Percentiles rank a stretch among this genome's conserved stretches.
Evolutionary conservation across 306 rosid species (phyloP).

Genomic region (Castanea sativa): DNA sequence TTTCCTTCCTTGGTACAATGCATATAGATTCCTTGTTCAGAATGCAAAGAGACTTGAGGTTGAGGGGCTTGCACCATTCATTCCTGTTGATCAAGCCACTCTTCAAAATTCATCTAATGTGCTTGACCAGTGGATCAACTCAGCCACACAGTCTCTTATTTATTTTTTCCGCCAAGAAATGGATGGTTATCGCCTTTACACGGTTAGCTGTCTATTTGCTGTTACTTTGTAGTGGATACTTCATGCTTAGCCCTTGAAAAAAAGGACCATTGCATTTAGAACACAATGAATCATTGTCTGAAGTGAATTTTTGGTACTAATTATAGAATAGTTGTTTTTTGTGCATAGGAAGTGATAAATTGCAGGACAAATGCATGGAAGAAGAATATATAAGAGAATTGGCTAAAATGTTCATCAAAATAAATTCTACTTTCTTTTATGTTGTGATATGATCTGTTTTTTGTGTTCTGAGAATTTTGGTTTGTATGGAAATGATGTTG

Average conservation of each 20-base stretch:
- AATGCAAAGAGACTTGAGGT: slow-evolving; percentile 88
- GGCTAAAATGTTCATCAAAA: not conserved
- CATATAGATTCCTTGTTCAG: slow-evolving; percentile 94
- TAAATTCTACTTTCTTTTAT: not conserved
- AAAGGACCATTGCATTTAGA: not conserved
- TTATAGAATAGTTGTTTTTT: not conserved
- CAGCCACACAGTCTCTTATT: slow-evolving; percentile 91
- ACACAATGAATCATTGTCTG: not conserved
- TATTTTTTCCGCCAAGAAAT: slow-evolving; percentile 90
- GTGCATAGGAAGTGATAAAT: not conserved
- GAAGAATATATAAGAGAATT: not conserved
- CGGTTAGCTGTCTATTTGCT: slow-evolving; percentile 46
- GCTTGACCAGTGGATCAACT: slow-evolving; percentile 96
- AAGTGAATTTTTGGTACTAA: not conserved
- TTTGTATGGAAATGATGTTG: not conserved
- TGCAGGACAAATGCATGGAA: not conserved
- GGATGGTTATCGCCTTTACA: slow-evolving; percentile 87
- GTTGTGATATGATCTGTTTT: too few species aligned
- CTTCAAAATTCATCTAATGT: slow-evolving; percentile 85
- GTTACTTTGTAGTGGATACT: not conserved
- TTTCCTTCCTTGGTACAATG: slow-evolving; percentile 97
- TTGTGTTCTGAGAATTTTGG: too few species aligned
- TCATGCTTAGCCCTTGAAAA: not conserved
- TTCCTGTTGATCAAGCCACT: slow-evolving; percentile 59
- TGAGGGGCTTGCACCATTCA: slow-evolving; percentile 73